Evolutionary conservation across 2,329 filamentous ascomycete species (phyloP), one percentile per base, ranked within the genome.

Genomic region (Colletotrichum musicola): DNA sequence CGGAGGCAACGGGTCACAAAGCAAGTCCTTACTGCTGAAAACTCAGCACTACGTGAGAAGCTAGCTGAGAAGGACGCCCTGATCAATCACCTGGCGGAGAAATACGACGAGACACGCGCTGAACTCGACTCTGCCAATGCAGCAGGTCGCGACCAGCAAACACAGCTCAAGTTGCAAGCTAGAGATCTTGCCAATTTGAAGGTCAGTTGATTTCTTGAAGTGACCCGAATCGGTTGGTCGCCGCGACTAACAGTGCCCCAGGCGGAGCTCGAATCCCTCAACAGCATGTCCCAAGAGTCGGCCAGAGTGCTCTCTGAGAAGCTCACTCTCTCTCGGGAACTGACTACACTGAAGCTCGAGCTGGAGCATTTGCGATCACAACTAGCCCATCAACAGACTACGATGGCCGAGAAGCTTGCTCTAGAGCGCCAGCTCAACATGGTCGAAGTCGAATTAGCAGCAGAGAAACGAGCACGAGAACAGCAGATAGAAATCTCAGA

Each of bases 401-500:
- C 93, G 12, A 83, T 97, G 16, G 85, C 91, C 1, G 94, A 97
- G 76, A 97, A 97, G 78, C 84, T 95, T 53, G 86, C 91, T 2
- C 81, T 98, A 14, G 91, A 96, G 76, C 90, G 92, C 54, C 93
- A 96, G 79, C 79, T 97, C 30, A 91, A 87, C 75, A 89, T 91
- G 1, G 79, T 95, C 2, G 92, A 97, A 77, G 90, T 93, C 50
- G 92, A 97, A 73, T 85, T 97, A 2, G 93, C 95, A 72, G 93
- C 92, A 72, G 93, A 96, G 77, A 95, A 80, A 68, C 75, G 77
- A 63, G 77, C 61, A 18, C 65, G 70, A 42, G 67, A 68, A 42
- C 64, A 69, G 46, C 64, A 68, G 18, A 18, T 40, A 14, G 51
- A 57, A 18, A 38, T 54, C 42, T 40, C 63, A 16, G 67, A 69